Evolutionary conservation across 2,329 filamentous ascomycete species (phyloP).

Genomic region (Paecilomyces sp.): DNA sequence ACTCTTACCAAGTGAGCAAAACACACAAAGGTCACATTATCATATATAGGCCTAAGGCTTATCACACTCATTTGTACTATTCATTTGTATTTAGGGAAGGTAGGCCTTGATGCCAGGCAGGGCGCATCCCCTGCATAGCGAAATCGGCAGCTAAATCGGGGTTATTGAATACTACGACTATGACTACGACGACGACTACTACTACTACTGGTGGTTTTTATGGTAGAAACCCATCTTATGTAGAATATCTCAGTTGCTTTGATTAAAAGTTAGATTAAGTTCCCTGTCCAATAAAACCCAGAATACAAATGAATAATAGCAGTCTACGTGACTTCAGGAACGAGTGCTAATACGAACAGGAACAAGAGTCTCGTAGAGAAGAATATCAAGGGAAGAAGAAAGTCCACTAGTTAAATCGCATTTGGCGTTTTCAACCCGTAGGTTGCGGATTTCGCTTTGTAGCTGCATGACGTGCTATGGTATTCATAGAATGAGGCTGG

Average conservation of each 20-base stretch:
- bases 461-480: neutral
- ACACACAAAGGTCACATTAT: too few relatives aligned
- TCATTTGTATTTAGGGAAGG: too few relatives aligned
- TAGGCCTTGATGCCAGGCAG: too few relatives aligned
- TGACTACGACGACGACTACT: too few relatives aligned
- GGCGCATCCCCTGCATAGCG: too few relatives aligned
- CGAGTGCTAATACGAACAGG: neutral
- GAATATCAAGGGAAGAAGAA: neutral
- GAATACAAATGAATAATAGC: neutral
- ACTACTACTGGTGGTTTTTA: too few relatives aligned
- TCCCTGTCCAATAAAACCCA: neutral
- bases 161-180: too few relatives aligned
- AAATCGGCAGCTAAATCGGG: too few relatives aligned
- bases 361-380: neutral
- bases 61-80: too few relatives aligned
- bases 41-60: too few relatives aligned
- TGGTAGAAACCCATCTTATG: neutral
- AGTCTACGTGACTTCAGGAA: neutral
- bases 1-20: too few relatives aligned
- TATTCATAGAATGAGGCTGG: neutral
- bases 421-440: neutral
- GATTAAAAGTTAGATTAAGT: neutral
- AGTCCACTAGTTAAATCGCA: neutral
- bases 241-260: neutral
- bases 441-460: neutral